phyloP scores from a whole-genome alignment of 176 grass and related monocot genomes.

The Oropetium thomaeum region DNA sequence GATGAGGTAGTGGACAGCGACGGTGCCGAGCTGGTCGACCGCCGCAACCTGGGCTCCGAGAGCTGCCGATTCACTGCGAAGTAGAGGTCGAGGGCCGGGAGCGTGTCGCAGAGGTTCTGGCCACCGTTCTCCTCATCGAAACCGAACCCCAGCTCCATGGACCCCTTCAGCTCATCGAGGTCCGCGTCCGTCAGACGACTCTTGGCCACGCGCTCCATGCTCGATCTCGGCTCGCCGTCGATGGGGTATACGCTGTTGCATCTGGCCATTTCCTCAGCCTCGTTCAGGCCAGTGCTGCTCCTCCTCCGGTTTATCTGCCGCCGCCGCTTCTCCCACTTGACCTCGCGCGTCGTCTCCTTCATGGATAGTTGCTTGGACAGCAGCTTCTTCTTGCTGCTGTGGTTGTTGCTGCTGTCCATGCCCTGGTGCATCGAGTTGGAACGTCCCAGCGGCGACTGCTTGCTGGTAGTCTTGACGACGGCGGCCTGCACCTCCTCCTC shows the following conservation, averaged over 20 bases:
- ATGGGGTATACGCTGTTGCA: not conserved
- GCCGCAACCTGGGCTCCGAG: slow-evolving; percentile 41
- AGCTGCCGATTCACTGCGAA: slow-evolving; percentile 51
- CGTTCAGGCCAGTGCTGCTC: slow-evolving; percentile 18
- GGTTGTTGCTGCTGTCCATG: not conserved
- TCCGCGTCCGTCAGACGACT: slow-evolving; percentile 44
- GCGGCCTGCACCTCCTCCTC: slow-evolving; percentile 14
- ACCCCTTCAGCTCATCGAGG: slow-evolving; percentile 54
- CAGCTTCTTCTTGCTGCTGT: slow-evolving; percentile 20
- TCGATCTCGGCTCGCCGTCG: not conserved
- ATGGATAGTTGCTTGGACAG: slow-evolving; percentile 52
- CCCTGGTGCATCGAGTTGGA: not conserved
- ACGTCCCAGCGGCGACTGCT: not conserved
- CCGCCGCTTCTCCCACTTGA: slow-evolving; percentile 54
- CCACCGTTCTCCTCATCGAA: slow-evolving; percentile 50
- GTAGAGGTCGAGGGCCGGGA: slow-evolving; percentile 53
- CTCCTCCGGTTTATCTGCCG: slow-evolving; percentile 41
- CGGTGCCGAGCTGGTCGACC: slow-evolving; percentile 22
- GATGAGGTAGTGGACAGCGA: slow-evolving; percentile 32
- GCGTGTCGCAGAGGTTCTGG: slow-evolving; percentile 54
- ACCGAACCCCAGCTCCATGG: slow-evolving; percentile 55
- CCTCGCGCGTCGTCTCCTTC: slow-evolving; percentile 54
- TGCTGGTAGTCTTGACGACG: not conserved
- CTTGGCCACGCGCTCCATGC: not conserved
- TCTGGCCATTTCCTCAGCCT: not conserved